Conservation (phyloP, 2,329 filamentous ascomycete genomes). For the Coniochaeta sp. region DNA sequence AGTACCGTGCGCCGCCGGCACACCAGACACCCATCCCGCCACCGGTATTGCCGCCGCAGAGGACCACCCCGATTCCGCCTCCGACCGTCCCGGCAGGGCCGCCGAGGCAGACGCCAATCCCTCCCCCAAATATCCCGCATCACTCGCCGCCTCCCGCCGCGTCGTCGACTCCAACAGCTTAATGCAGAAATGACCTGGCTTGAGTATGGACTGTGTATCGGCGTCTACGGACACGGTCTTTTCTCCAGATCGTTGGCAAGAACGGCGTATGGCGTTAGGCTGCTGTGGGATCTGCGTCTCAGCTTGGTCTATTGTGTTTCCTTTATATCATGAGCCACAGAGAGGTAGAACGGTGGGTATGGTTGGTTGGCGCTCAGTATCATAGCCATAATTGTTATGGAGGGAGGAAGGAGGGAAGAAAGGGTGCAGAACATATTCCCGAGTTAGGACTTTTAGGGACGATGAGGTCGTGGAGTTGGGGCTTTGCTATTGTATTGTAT, state of each 20-base stretch:
- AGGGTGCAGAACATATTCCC: too few species aligned
- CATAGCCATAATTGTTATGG: too few species aligned
- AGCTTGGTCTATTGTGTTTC: too few species aligned
- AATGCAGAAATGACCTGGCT: too few species aligned
- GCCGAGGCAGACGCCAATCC: conserved; percentile 17
- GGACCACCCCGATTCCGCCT: conserved; percentile 15
- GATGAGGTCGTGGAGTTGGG: too few species aligned
- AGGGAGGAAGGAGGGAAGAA: too few species aligned
- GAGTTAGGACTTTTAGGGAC: too few species aligned
- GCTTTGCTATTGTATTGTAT: too few species aligned
- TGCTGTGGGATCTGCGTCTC: not conserved
- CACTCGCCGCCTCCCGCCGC: conserved; percentile 8
- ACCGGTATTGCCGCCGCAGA: not conserved
- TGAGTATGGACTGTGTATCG: not conserved
- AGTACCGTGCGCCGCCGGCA: conserved; percentile 6
- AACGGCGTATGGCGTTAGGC: not conserved
- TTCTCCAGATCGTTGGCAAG: not conserved
- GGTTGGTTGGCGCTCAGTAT: too few species aligned
- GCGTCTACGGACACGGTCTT: not conserved
- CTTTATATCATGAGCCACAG: too few species aligned
- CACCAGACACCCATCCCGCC: conserved; percentile 2
- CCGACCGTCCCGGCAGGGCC: conserved; percentile 14
- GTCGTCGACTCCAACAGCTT: conserved; percentile 6
- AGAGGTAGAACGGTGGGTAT: too few species aligned
- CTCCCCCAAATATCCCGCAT: conserved; percentile 17